A percentile compares a stretch with the other conserved stretches of the same genome.
Conservation (phyloP, 345 rosid genomes). For the Microcos paniculata region DNA sequence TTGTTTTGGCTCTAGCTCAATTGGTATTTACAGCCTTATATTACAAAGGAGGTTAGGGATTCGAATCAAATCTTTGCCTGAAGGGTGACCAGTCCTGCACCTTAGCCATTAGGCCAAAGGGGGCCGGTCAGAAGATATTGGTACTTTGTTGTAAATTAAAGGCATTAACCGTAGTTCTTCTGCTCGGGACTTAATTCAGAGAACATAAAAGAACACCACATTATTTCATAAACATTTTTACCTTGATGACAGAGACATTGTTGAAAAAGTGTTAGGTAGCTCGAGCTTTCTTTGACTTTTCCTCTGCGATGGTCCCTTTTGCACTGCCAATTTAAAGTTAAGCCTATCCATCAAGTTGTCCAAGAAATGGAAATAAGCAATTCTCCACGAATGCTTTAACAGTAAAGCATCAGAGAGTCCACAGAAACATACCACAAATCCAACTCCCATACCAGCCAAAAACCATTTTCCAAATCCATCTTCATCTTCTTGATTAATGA, state of each 20-base stretch:
- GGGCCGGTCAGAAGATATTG: too few species aligned
- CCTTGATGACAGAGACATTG: not conserved
- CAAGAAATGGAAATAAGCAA: constrained; percentile 8
- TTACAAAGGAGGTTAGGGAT: too few species aligned
- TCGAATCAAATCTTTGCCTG: too few species aligned
- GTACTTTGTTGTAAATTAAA: too few species aligned
- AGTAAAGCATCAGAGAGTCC: not conserved
- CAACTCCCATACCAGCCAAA: not conserved
- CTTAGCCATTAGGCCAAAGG: too few species aligned
- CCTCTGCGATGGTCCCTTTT: not conserved
- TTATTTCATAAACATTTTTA: not conserved
- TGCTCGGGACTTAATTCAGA: too few species aligned
- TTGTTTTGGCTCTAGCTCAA: too few species aligned
- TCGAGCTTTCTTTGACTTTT: not conserved
- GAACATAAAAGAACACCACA: not conserved
- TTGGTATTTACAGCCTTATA: too few species aligned
- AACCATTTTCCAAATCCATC: constrained; percentile 12
- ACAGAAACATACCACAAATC: constrained; percentile 3
- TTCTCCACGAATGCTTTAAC: constrained; percentile 5
- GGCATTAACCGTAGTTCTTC: too few species aligned
- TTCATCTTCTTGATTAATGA: not conserved
- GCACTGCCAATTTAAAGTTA: not conserved
- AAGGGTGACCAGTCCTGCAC: too few species aligned
- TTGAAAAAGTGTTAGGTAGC: not conserved
- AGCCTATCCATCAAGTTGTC: not conserved